Conservation (phyloP, 2,329 filamentous ascomycete genomes). For the Fusarium tupiense region DNA sequence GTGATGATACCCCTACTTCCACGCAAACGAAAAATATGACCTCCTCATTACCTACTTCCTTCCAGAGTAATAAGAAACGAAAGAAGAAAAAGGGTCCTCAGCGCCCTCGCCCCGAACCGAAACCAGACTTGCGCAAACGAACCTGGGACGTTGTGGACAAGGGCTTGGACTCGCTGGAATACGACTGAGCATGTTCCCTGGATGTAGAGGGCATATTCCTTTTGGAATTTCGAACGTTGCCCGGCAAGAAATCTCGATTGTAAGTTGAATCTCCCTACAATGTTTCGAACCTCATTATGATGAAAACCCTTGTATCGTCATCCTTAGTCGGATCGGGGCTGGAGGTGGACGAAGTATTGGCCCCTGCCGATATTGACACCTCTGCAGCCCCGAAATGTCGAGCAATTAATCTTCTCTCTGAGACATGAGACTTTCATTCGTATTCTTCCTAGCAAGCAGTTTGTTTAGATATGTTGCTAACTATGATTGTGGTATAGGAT, state of each 20-base stretch:
- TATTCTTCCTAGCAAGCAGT: neutral
- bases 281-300: conserved; percentile 63
- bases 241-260: neutral
- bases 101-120: conserved; percentile 56
- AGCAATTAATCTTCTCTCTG: conserved; percentile 67
- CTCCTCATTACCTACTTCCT: conserved; percentile 16
- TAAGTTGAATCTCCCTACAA: conserved; percentile 15
- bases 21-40: conserved; percentile 12
- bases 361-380: conserved; percentile 45
- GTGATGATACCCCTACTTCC: conserved; percentile 7
- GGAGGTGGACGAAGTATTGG: conserved; percentile 47
- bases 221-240: neutral
- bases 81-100: conserved; percentile 53
- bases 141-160: conserved; percentile 74
- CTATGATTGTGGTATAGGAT: conserved; percentile 8
- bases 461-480: conserved; percentile 21
- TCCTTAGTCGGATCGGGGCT: conserved; percentile 84
- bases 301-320: conserved; percentile 91
- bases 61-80: conserved; percentile 40
- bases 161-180: conserved; percentile 68
- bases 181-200: conserved; percentile 53
- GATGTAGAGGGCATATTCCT: neutral
- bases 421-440: conserved; percentile 37
- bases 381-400: conserved; percentile 55
- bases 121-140: conserved; percentile 71